phyloP scores from a whole-genome alignment of 2,329 filamentous ascomycete genomes.

The Sodiomyces alkalinus region DNA sequence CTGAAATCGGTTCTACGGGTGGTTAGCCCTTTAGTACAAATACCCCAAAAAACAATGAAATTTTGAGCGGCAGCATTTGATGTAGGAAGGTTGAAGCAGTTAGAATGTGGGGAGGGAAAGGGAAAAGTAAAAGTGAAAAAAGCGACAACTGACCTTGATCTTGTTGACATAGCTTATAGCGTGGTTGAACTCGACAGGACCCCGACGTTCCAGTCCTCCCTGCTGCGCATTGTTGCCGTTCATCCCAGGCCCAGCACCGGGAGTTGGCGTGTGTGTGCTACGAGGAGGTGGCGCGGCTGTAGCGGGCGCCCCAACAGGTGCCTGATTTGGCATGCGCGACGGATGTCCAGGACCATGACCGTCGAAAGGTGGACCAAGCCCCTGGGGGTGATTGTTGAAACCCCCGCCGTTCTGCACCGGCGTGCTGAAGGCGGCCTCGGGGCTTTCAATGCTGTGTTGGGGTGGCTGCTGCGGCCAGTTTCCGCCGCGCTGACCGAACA shows the following conservation, averaged over 20 bases:
- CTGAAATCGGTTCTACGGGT: conserved; percentile 75
- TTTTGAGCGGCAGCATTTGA: too few relatives aligned
- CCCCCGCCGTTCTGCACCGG: conserved; percentile 34
- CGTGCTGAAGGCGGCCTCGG: conserved; percentile 45
- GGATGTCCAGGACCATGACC: conserved; percentile 15
- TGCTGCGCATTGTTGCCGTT: conserved; percentile 46
- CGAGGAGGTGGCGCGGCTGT: conserved; percentile 30
- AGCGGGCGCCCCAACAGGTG: conserved; percentile 15
- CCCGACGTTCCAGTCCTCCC: conserved; percentile 64
- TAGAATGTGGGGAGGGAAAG: background rate
- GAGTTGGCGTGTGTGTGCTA: conserved; percentile 45
- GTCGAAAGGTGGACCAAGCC: conserved; percentile 12
- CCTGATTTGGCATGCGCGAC: conserved; percentile 16
- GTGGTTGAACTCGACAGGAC: conserved; percentile 96
- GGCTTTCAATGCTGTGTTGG: conserved; percentile 46
- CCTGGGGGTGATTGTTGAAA: conserved; percentile 26
- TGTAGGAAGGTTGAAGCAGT: too few relatives aligned
- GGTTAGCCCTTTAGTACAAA: conserved; percentile 5
- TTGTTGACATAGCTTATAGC: conserved; percentile 99
- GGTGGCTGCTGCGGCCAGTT: conserved; percentile 39
- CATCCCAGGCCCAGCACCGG: conserved; percentile 35
- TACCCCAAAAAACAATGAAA: too few relatives aligned
- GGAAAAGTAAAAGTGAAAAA: background rate
- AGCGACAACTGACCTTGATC: conserved; percentile 73
- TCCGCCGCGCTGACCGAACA: conserved; percentile 30